Evolutionary conservation across 768 basidiomycete genomes (phyloP), one percentile per base, ranked within the genome.

Genomic region (Piloderma croceum): DNA sequence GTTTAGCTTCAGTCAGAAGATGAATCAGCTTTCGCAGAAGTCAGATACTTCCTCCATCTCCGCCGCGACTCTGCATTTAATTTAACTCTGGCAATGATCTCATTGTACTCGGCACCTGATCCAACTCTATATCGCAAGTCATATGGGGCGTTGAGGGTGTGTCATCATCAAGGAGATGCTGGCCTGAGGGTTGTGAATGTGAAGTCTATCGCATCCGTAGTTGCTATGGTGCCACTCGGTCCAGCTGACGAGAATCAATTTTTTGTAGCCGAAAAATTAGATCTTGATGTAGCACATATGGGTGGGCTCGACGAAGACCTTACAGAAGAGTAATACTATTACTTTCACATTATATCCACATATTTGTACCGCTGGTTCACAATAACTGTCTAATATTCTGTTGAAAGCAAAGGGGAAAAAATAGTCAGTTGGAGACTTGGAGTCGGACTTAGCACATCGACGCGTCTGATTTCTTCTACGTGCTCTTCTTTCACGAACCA

Each of bases 181-280:
- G 22, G 23, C 11, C 41, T 53, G 5, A 11, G 38, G 17, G 29
- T 56, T 3, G 38, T 50, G 9, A 13, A 38, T 4, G 24, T 49
- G 7, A 45, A 42, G 23, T 6, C 11, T 6, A 57, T 61, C 31
- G 22, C 34, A 0, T 58, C 56, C 9, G 42, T 58, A n/a, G 45
- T 62, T 7, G 55, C 52, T 2, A 61, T 61, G 56, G 46, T 60
- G 7, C 58, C 56, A 2, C 34, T 48, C 12, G 22, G 9, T 13
- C 35, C 36, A 12, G 20, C 12, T 3, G 25, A 17, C 24, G 33
- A 37, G 4, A 6, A 32, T 5, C 29, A 46, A 3, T 58, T 53
- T 47, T 60, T 53, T 44, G 45, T 61, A 31, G 44, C 60, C 7
- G 52, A 62, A 29, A 63, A 60, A 32, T 50, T 53, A 3, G 54